phyloP scores from a whole-genome alignment of 2,329 filamentous ascomycete species.

The Phoma herbarum region DNA sequence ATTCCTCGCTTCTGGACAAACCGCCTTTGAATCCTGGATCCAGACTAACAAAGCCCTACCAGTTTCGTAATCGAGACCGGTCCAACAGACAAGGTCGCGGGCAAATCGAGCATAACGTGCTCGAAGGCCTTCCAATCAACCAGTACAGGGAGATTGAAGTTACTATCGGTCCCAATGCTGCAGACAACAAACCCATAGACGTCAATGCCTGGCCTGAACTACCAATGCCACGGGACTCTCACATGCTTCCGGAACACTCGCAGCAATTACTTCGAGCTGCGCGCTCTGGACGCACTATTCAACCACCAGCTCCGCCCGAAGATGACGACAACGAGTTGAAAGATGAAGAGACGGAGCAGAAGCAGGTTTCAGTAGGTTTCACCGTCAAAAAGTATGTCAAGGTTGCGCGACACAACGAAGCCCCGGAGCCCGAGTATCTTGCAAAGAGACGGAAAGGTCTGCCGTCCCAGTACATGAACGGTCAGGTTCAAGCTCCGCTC shows the following conservation, averaged over 20 bases:
- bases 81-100: conserved; percentile 66
- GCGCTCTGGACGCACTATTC: conserved; percentile 78
- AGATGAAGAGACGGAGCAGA: conserved; percentile 55
- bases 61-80: conserved; percentile 66
- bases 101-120: conserved; percentile 71
- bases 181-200: conserved; percentile 67
- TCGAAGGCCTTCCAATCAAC: conserved; percentile 82
- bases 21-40: background rate
- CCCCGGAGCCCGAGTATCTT: conserved; percentile 68
- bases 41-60: conserved; percentile 34
- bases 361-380: conserved; percentile 61
- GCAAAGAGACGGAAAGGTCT: conserved; percentile 69
- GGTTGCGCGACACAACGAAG: conserved; percentile 65
- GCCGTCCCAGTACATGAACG: conserved; percentile 54
- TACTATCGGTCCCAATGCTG: conserved; percentile 71
- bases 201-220: conserved; percentile 79
- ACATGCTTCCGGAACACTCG: conserved; percentile 78
- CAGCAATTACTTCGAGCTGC: conserved; percentile 84
- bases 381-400: conserved; percentile 66
- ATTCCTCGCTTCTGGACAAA: background rate
- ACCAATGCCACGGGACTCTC: conserved; percentile 87
- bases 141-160: conserved; percentile 82
- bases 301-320: conserved; percentile 73
- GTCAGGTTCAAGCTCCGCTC: conserved; percentile 56
- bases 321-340: conserved; percentile 66